Evolutionary conservation across 306 rosid species (phyloP).

Genomic region (Dalbergia oliveri): DNA sequence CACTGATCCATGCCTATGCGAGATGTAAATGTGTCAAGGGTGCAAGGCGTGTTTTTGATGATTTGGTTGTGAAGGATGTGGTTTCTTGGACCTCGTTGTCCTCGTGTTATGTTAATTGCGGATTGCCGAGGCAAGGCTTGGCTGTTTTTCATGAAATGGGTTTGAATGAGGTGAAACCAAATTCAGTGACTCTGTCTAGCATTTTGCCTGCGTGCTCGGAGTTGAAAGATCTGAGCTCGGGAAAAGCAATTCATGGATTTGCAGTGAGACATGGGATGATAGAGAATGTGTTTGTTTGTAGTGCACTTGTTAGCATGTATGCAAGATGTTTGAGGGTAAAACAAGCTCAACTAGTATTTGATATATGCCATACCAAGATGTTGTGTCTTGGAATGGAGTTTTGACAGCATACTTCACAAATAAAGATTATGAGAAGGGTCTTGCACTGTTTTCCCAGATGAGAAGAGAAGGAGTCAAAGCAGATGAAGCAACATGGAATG

Average conservation of each 20-base stretch:
- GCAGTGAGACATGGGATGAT: constrained; percentile 51
- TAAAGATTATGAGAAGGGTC: constrained; percentile 58
- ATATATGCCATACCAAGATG: constrained; percentile 58
- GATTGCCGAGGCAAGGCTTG: constrained; percentile 48
- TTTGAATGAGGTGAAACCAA: constrained; percentile 52
- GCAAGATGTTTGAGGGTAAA: constrained; percentile 56
- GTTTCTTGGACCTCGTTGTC: constrained; percentile 58
- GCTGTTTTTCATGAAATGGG: constrained; percentile 50
- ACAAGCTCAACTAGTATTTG: constrained; percentile 57
- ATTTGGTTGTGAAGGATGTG: constrained; percentile 51
- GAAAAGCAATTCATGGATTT: constrained; percentile 60
- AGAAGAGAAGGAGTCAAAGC: constrained; percentile 49
- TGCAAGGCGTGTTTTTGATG: constrained; percentile 59
- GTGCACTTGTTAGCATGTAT: constrained; percentile 60
- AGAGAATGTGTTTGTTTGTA: constrained; percentile 53
- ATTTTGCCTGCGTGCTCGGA: constrained; percentile 58
- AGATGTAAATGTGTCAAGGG: constrained; percentile 50
- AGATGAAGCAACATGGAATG: constrained; percentile 65
- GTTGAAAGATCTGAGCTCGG: constrained; percentile 52
- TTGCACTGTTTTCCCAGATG: constrained; percentile 53
- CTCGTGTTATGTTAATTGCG: constrained; percentile 52
- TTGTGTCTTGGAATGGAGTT: constrained; percentile 66
- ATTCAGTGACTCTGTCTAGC: constrained; percentile 52
- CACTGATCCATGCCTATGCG: constrained; percentile 60
- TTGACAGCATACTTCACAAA: constrained; percentile 59